phyloP scores from a whole-genome alignment of 2,329 filamentous ascomycete species.

The Penicillium occitanis region DNA sequence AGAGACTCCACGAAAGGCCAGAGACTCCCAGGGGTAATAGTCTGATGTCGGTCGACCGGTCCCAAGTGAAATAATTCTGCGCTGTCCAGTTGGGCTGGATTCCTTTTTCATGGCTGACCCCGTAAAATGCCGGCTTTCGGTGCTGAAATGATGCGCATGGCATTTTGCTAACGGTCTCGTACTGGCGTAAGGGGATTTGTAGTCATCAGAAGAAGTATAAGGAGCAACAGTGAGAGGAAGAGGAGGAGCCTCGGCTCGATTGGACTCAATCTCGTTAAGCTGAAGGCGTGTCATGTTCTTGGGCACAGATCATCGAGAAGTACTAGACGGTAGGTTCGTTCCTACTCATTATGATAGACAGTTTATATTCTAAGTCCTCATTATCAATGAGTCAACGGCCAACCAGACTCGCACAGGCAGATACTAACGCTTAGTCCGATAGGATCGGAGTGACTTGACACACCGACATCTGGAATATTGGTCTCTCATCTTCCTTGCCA shows the following conservation, averaged over 20 bases:
- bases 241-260: neutral
- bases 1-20: neutral
- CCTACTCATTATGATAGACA: neutral
- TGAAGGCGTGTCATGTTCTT: neutral
- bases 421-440: too few species aligned
- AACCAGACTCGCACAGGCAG: too few species aligned
- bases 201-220: neutral
- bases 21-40: neutral
- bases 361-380: neutral
- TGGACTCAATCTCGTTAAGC: neutral
- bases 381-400: neutral
- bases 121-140: neutral
- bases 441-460: too few species aligned
- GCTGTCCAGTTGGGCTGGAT: neutral
- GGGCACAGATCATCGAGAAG: neutral
- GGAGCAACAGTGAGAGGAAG: neutral
- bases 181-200: neutral
- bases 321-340: neutral
- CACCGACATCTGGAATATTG: too few species aligned
- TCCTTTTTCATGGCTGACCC: neutral
- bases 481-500: too few species aligned
- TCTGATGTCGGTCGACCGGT: neutral
- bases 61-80: neutral
- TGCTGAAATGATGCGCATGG: neutral
- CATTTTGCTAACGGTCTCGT: neutral